These are phyloP conservation scores for Chaetomium sp. DNA, from an alignment of 2,329 filamentous ascomycete genomes.

Conservation along the genomic window DNA sequence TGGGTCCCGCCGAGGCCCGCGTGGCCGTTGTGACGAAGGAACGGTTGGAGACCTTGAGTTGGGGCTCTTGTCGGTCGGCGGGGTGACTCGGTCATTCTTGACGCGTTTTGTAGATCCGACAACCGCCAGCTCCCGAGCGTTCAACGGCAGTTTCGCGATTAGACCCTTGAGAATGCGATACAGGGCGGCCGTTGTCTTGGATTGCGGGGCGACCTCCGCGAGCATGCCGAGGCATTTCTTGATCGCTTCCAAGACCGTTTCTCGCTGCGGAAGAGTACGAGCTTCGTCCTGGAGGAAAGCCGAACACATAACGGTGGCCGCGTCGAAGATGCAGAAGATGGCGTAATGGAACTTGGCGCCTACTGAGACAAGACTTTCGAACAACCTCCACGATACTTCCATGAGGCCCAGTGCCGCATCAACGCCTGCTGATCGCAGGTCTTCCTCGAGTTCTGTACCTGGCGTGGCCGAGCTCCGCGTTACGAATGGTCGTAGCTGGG, in stretches of 20 bases:
- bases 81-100: slow-evolving; percentile 2
- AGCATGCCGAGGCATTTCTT: slow-evolving; percentile 22
- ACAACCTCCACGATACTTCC: slow-evolving; percentile 23
- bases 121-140: slow-evolving; percentile 14
- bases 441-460: slow-evolving; percentile 17
- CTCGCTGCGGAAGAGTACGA: slow-evolving; percentile 24
- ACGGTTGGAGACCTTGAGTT: neutral
- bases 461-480: slow-evolving; percentile 20
- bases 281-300: slow-evolving; percentile 25
- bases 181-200: slow-evolving; percentile 20
- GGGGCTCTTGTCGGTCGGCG: neutral
- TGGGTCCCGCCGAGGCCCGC: neutral
- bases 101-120: slow-evolving; percentile 18
- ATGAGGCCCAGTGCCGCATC: slow-evolving; percentile 21
- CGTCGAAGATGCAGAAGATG: slow-evolving; percentile 29
- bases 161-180: slow-evolving; percentile 22
- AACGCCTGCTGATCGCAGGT: slow-evolving; percentile 23
- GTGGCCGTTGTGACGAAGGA: neutral
- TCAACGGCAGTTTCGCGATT: slow-evolving; percentile 20
- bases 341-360: slow-evolving; percentile 27
- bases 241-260: slow-evolving; percentile 21
- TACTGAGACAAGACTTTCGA: slow-evolving; percentile 22
- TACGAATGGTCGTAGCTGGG: slow-evolving; percentile 23
- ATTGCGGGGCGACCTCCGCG: slow-evolving; percentile 14
- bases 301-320: slow-evolving; percentile 26